Evolutionary conservation across 2,329 filamentous ascomycete species (phyloP).

Genomic region (Chaetomiaceae sp.): DNA sequence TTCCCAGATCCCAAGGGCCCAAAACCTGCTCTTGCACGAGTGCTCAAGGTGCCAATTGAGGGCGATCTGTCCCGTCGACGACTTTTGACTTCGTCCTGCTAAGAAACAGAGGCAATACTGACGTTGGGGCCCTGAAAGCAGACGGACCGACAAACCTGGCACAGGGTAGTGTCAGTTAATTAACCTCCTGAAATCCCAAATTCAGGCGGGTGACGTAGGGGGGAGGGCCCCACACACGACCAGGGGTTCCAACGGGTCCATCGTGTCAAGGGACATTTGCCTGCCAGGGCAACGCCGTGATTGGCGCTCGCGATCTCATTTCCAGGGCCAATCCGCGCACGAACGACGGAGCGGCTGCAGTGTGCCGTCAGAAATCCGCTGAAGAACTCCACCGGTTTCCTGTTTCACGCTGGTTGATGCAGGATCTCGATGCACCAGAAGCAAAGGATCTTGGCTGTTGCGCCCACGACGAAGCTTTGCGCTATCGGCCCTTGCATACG

Average conservation of each 20-base stretch:
- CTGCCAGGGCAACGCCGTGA: constrained; percentile 4
- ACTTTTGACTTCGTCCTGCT: background rate
- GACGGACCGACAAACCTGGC: too few species aligned
- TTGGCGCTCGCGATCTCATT: constrained; percentile 13
- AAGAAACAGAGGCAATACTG: background rate
- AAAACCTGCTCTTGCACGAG: background rate
- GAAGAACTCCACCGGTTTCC: background rate
- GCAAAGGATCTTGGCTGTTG: background rate
- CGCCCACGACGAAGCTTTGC: background rate
- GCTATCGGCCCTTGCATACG: background rate
- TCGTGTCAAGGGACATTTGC: constrained; percentile 26
- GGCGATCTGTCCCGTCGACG: background rate
- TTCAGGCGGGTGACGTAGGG: constrained; percentile 21
- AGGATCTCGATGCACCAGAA: constrained; percentile 1
- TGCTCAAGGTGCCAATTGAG: background rate
- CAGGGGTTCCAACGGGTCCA: constrained; percentile 5
- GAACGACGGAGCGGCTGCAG: background rate
- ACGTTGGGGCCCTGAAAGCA: background rate
- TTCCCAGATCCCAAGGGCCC: too few species aligned
- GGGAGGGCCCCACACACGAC: constrained; percentile 1
- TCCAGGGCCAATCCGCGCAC: background rate
- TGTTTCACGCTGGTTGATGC: constrained; percentile 7
- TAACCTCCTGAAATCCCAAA: constrained; percentile 12
- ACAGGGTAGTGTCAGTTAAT: background rate
- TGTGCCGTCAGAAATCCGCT: constrained; percentile 6